Base-by-base conservation (phyloP, 495 filamentous ascomycete species). In the Echria macrotheca region DNA sequence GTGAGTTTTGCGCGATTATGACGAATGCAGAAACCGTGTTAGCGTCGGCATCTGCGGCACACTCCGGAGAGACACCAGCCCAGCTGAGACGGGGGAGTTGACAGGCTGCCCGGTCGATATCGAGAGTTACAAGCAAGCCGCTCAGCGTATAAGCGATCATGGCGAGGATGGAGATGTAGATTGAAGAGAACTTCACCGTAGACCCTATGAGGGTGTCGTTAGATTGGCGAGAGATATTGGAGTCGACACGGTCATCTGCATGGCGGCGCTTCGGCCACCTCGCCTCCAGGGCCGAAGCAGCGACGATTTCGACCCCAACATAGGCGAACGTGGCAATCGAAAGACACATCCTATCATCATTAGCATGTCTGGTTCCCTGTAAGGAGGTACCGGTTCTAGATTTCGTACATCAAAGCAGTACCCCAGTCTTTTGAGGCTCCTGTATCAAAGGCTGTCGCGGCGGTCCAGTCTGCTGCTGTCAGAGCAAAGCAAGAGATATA, bases 221-320 rank as follows among this genome's bases (percentile, higher is more conserved):
- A 55, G 32, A 49, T 21, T 19, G 65, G 29, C 14, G 62, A 52
- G 4, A 64, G 28, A 31, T 53, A 50, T 47, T 60, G 57, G 59
- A 67, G 57, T 50, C 55, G 57, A 7, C 53, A 48, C 40, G 65
- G 58, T 26, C 58, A 53, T 31, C 39, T 31, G 9, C 54, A 2
- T 4, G n/a, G 58, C 25, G 47, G 56, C 44, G 33, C 56, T 63
- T 37, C 38, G 53, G 17, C 57, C 55, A 44, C 19, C 54, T 54
- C 15, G 70, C 71, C 53, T 75, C 72, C 10, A 64, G 60, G 17
- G 71, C 69, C 21, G 66, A 68, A 0, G 70, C 69, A 4, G 70
- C 53, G 5, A 71, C 66, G 19, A 69, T 65, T 31, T 75, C 72
- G 23, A 69, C 64, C 11, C 72, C 72, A 29, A 69, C 63, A 38